A percentile compares a stretch with the other conserved stretches of the same genome.
These are phyloP conservation scores for Lablab purpureus DNA, from an alignment of 306 rosid species.

Conservation along the genomic window DNA sequence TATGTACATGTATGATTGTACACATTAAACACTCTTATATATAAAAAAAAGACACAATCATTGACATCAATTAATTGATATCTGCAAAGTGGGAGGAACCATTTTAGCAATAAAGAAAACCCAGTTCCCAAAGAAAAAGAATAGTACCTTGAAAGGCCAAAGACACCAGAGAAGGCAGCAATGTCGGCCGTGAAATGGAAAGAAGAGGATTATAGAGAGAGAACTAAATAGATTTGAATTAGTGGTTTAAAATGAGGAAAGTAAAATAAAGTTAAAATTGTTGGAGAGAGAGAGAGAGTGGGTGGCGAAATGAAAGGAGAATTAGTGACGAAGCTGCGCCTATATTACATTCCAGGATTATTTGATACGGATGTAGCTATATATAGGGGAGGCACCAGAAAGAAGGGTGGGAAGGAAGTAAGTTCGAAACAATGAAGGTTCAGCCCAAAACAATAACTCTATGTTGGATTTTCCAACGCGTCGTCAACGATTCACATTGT, in stretches of 20 bases:
- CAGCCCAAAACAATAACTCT: not conserved
- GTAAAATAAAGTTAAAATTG: not conserved
- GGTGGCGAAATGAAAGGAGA: not conserved
- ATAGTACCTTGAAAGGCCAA: constrained; percentile 55
- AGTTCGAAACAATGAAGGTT: constrained; percentile 10
- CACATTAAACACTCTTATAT: not conserved
- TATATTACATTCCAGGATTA: not conserved
- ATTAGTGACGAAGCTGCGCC: not conserved
- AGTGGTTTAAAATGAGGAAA: not conserved
- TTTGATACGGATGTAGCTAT: not conserved
- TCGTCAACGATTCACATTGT: not conserved
- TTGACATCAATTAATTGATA: not conserved
- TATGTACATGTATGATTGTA: not conserved
- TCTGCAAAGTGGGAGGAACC: not conserved
- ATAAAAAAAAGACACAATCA: not conserved
- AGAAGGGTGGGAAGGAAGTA: constrained; percentile 31
- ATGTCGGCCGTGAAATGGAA: constrained; percentile 43
- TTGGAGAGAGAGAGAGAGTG: not conserved
- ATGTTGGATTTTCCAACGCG: not conserved
- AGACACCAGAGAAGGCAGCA: constrained; percentile 56
- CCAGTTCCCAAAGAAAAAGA: constrained; percentile 33
- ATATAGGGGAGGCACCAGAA: not conserved
- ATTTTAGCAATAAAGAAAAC: constrained; percentile 13
- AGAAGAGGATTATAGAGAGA: constrained; percentile 2
- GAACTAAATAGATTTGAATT: constrained; percentile 13